Evolutionary conservation across 805 yeast species (phyloP), one percentile per base, ranked within the genome.

Genomic region (Kazachstania taianensis): DNA sequence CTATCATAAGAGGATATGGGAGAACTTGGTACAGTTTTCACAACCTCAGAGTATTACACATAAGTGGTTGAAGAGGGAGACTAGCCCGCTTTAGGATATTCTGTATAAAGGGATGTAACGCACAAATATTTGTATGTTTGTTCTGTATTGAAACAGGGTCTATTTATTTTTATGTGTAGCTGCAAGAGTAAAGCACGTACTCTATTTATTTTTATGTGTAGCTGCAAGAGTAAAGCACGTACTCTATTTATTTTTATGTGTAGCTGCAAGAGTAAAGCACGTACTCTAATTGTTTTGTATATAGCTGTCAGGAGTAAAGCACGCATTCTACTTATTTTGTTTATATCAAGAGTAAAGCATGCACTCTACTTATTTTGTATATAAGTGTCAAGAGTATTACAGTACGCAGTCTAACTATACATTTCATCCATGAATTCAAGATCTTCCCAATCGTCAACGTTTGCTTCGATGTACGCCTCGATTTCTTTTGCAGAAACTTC

Each of bases 21-120:
- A 65, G 4, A 69, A 64, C 15, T 55, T 82, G 29, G 62, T 60
- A 28, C 71, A 62, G 9, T 62, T 65, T 44, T 53, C 84, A 37
- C 70, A 72, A 41, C 74, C 69, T 4, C 80, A 77, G 39, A 63
- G 66, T n/a, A 56, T 72, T 16, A 80, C 87, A 0, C 67, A 67
- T 44, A 65, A 65, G 28, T 89, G 95, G 94, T 63, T 89, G 32
- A 57, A 70, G 45, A 70, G 70, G 41, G 94, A 85, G 57, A 63
- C 65, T 8, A n/a, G 19, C 5, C 43, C 40, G 17, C 24, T 40
- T n/a, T n/a, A n/a, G n/a, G n/a, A n/a, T n/a, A n/a, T n/a, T n/a
- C n/a, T n/a, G n/a, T 30, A 20, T 8, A 30, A 18, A 22, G 12
- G 25, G 25, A 22, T 9, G 25, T 22, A 22, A 3, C 12, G 25